A percentile compares a stretch with the other conserved stretches of the same genome.
Evolutionary conservation across 495 filamentous ascomycete species (phyloP).

Genomic region (Thozetella sp.): DNA sequence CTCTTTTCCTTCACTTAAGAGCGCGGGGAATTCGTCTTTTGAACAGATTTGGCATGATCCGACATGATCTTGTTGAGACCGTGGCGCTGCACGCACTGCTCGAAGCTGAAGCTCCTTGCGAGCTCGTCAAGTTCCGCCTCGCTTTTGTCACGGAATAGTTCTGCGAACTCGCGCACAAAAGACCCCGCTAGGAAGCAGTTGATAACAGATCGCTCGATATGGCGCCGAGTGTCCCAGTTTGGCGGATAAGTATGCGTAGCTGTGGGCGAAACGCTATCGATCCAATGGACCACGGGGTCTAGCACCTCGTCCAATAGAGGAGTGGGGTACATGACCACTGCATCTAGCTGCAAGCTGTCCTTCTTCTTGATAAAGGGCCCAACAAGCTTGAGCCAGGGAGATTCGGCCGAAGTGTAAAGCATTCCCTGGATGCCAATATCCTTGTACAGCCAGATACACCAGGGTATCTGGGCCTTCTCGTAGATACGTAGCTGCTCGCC

Average conservation of each 20-base stretch:
- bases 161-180: not conserved
- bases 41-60: too few species aligned
- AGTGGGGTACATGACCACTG: not conserved
- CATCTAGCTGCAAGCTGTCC: conserved; percentile 25
- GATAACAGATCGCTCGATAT: not conserved
- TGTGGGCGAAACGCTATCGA: not conserved
- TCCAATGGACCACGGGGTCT: not conserved
- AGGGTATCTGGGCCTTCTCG: not conserved
- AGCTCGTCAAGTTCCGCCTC: conserved; percentile 52
- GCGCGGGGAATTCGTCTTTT: too few species aligned
- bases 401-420: conserved; percentile 47
- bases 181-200: not conserved
- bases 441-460: conserved; percentile 62
- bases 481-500: not conserved
- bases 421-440: conserved; percentile 64
- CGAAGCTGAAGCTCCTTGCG: conserved; percentile 54
- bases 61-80: conserved; percentile 54
- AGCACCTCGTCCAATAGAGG: not conserved
- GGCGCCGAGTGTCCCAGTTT: not conserved
- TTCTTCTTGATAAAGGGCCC: conserved; percentile 55
- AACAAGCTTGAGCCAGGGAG: conserved; percentile 48
- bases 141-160: not conserved
- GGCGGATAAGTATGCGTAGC: not conserved
- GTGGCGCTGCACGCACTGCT: conserved; percentile 53
- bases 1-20: too few species aligned